Conservation (phyloP, 2,329 filamentous ascomycete genomes). For the Onygenales sp. region DNA sequence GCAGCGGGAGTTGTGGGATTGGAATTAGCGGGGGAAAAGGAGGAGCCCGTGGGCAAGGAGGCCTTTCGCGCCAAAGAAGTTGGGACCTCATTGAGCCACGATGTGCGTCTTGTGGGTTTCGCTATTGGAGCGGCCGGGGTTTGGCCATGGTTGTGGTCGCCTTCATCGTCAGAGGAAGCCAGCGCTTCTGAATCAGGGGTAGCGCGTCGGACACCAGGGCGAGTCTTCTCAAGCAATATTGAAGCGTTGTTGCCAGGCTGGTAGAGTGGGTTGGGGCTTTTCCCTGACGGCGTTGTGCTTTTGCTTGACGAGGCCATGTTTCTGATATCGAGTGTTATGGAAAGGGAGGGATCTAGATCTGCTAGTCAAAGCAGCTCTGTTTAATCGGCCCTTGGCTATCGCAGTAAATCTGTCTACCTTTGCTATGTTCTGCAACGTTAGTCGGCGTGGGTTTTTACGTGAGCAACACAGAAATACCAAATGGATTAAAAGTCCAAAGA, state of each 20-base stretch:
- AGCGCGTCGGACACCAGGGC: constrained; percentile 59
- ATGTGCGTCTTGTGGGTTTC: constrained; percentile 62
- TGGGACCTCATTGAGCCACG: constrained; percentile 80
- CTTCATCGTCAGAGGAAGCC: constrained; percentile 89
- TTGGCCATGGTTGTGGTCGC: constrained; percentile 52
- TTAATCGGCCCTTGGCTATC: neutral
- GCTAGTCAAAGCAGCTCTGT: neutral
- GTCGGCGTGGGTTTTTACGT: too few species aligned
- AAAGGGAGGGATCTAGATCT: neutral
- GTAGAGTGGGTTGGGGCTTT: constrained; percentile 35
- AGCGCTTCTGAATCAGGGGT: constrained; percentile 92
- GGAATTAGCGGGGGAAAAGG: constrained; percentile 69
- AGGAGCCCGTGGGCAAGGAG: constrained; percentile 61
- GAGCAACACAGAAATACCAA: too few species aligned
- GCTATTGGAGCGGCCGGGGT: constrained; percentile 40
- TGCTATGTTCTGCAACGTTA: too few species aligned
- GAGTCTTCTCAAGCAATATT: constrained; percentile 63
- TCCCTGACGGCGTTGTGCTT: constrained; percentile 3
- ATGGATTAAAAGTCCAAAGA: too few species aligned
- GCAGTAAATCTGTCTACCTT: too few species aligned
- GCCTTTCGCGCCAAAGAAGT: constrained; percentile 59
- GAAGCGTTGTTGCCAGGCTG: constrained; percentile 52
- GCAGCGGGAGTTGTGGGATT: constrained; percentile 70
- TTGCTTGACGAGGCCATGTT: constrained; percentile 5
- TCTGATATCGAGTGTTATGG: neutral